phyloP scores from a whole-genome alignment of 371 early-diverging fungal species.

The Mortierella sp. region DNA sequence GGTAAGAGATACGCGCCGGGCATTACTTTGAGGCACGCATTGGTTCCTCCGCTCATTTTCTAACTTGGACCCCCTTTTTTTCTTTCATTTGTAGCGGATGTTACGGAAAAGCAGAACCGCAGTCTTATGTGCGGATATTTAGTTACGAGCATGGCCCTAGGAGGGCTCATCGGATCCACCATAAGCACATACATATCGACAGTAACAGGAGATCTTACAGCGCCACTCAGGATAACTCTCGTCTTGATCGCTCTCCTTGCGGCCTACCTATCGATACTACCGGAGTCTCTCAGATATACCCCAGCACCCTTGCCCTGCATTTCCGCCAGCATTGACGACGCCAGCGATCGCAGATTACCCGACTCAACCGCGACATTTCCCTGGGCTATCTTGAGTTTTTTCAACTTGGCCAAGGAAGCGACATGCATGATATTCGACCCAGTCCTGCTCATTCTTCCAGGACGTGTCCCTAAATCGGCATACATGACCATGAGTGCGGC shows the following conservation, averaged over 20 bases:
- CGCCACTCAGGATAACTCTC: slow-evolving; percentile 1
- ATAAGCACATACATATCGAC: slow-evolving; percentile 14
- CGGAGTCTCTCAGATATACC: slow-evolving; percentile 8
- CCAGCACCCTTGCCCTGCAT: background rate
- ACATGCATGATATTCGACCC: slow-evolving; percentile 4
- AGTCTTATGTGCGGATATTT: slow-evolving; percentile 25
- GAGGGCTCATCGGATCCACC: slow-evolving; percentile 17
- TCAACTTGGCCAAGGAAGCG: background rate
- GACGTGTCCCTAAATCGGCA: background rate
- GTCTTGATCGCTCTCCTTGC: background rate
- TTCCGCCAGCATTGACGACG: too few species aligned
- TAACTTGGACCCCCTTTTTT: background rate
- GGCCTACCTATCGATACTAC: slow-evolving; percentile 9
- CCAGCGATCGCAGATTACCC: too few species aligned
- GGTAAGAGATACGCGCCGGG: slow-evolving; percentile 7
- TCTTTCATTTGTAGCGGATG: slow-evolving; percentile 16
- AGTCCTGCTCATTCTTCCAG: slow-evolving; percentile 16
- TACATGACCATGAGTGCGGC: background rate
- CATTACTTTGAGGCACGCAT: background rate
- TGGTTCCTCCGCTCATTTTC: too few species aligned
- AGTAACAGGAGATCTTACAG: background rate
- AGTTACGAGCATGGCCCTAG: background rate
- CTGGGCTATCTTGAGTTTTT: background rate
- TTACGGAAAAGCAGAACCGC: slow-evolving; percentile 6
- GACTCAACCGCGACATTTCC: background rate